These are phyloP conservation scores for Phaeosphaeriaceae sp. DNA, from an alignment of 2,329 filamentous ascomycete species.

Conservation along the genomic window DNA sequence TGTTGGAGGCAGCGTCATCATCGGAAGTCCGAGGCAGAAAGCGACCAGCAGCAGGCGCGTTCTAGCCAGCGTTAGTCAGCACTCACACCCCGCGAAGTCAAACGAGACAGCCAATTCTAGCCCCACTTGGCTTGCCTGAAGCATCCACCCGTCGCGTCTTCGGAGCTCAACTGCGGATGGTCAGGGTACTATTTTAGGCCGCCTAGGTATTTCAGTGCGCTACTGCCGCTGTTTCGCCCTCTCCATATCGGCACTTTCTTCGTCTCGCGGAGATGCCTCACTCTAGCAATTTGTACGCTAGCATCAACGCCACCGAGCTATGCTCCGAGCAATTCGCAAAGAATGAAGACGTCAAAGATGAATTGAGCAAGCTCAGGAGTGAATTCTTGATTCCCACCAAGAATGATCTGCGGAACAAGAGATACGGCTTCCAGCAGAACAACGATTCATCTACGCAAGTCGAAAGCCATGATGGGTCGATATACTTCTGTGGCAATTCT, in stretches of 20 bases:
- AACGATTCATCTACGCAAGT: conserved; percentile 26
- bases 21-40: neutral
- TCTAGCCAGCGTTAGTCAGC: conserved; percentile 2
- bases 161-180: neutral
- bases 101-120: neutral
- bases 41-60: neutral
- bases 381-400: conserved; percentile 82
- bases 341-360: conserved; percentile 47
- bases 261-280: conserved; percentile 30
- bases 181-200: neutral
- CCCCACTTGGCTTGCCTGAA: conserved; percentile 5
- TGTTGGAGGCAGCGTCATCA: neutral
- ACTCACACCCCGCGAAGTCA: conserved; percentile 1
- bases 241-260: neutral
- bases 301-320: conserved; percentile 25
- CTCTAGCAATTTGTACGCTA: conserved; percentile 31
- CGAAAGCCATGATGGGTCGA: conserved; percentile 55
- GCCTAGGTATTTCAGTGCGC: conserved; percentile 1
- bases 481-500: conserved; percentile 91
- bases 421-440: conserved; percentile 34
- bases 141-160: conserved; percentile 9
- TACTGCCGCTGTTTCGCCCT: neutral
- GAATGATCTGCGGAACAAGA: conserved; percentile 71
- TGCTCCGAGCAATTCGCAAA: conserved; percentile 41
- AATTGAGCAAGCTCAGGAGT: conserved; percentile 57